Conservation (phyloP, 2,329 filamentous ascomycete genomes). For the Hansfordia pulvinata region DNA sequence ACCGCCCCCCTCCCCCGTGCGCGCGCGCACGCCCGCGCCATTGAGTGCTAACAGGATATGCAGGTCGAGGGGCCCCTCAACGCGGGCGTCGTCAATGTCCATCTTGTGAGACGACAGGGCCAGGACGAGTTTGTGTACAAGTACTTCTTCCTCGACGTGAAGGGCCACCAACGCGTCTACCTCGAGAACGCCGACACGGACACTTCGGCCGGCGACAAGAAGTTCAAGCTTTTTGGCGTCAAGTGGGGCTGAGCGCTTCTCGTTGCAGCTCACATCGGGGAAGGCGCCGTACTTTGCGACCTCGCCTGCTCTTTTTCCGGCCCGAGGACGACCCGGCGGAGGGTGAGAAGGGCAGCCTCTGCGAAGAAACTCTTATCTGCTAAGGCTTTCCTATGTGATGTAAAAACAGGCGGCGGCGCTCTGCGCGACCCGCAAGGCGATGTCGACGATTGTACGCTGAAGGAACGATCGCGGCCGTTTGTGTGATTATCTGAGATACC, state of each 20-base stretch:
- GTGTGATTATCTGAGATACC: too few species aligned
- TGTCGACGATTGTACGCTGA: too few species aligned
- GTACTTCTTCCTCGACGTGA: slow-evolving; percentile 68
- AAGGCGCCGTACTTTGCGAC: too few species aligned
- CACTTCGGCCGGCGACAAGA: slow-evolving; percentile 21
- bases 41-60: slow-evolving; percentile 11
- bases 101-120: slow-evolving; percentile 58
- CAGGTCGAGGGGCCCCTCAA: slow-evolving; percentile 67
- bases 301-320: slow-evolving; percentile 7
- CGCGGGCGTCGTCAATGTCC: slow-evolving; percentile 60
- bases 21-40: too few species aligned
- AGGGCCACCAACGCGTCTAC: slow-evolving; percentile 52
- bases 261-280: too few species aligned
- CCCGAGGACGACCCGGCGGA: too few species aligned
- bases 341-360: too few species aligned
- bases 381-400: too few species aligned
- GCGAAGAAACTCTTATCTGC: too few species aligned
- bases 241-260: slow-evolving; percentile 41
- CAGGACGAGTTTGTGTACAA: slow-evolving; percentile 63
- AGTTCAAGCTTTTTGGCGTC: slow-evolving; percentile 46
- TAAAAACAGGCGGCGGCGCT: too few species aligned
- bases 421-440: too few species aligned
- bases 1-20: not conserved
- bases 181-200: slow-evolving; percentile 45
- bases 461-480: too few species aligned